A percentile compares a stretch with the other conserved stretches of the same genome.
phyloP scores from a whole-genome alignment of 768 basidiomycete genomes.

The Strobilomyces confusus region DNA sequence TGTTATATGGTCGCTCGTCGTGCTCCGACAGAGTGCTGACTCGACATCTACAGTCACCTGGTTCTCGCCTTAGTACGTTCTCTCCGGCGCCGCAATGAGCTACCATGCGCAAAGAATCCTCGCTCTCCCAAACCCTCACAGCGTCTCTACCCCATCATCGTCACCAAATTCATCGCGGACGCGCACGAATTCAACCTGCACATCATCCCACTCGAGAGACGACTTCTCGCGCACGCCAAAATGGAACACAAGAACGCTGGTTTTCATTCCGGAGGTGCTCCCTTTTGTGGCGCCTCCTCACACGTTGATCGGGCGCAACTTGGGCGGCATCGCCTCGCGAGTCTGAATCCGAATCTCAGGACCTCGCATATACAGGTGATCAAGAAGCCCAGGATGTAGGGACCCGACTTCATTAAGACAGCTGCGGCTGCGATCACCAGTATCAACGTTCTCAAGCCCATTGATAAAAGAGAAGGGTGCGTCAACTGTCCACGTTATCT shows the following conservation, averaged over 20 bases:
- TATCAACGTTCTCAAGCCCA: too few relatives aligned
- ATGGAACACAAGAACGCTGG: slow-evolving; percentile 99
- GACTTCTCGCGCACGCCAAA: slow-evolving; percentile 89
- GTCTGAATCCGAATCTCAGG: slow-evolving; percentile 99
- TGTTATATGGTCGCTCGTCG: not conserved
- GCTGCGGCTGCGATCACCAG: too few relatives aligned
- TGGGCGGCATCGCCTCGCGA: slow-evolving; percentile 90
- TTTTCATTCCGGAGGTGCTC: slow-evolving; percentile 95
- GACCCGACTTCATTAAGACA: too few relatives aligned
- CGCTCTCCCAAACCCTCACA: slow-evolving; percentile 88
- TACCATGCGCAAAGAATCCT: slow-evolving; percentile 90
- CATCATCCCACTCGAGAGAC: slow-evolving; percentile 90
- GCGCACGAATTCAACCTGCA: slow-evolving; percentile 99
- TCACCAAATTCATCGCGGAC: slow-evolving; percentile 97
- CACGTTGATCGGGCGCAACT: slow-evolving; percentile 68
- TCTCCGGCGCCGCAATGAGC: slow-evolving; percentile 99
- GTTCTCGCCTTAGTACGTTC: slow-evolving; percentile 98
- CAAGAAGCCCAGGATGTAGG: too few relatives aligned
- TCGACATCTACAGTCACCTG: slow-evolving; percentile 62
- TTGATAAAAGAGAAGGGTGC: too few relatives aligned
- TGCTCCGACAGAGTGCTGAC: slow-evolving; percentile 1
- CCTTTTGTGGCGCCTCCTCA: slow-evolving; percentile 95
- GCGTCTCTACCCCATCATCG: slow-evolving; percentile 97
- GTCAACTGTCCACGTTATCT: slow-evolving; percentile 28
- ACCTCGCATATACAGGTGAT: too few relatives aligned